Evolutionary conservation across 495 filamentous ascomycete genomes (phyloP).

Genomic region (Aspergillus sclerotioniger): DNA sequence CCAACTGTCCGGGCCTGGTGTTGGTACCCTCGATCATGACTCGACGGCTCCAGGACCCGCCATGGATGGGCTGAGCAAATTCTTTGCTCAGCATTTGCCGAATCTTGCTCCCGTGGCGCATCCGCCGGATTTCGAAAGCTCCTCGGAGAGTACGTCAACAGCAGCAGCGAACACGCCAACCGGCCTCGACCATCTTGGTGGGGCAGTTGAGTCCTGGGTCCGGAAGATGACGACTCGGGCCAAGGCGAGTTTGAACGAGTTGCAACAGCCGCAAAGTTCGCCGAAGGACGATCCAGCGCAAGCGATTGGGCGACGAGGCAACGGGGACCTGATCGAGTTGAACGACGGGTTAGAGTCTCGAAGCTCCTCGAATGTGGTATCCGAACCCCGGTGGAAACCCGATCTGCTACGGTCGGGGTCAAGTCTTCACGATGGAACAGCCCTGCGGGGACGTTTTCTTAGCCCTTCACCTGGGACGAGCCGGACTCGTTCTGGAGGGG

Average conservation of each 20-base stretch:
- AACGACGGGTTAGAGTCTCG: constrained; percentile 54
- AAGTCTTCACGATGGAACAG: constrained; percentile 14
- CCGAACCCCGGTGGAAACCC: constrained; percentile 19
- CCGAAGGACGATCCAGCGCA: constrained; percentile 33
- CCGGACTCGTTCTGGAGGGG: constrained; percentile 38
- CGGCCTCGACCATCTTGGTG: constrained; percentile 77
- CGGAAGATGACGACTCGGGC: constrained; percentile 65
- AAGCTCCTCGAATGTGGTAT: constrained; percentile 23
- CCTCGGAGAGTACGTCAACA: constrained; percentile 44
- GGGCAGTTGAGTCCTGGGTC: constrained; percentile 85
- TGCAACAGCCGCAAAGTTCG: constrained; percentile 37
- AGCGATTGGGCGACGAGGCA: constrained; percentile 35
- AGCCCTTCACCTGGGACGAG: constrained; percentile 38
- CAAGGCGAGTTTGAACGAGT: constrained; percentile 39
- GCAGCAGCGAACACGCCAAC: constrained; percentile 46
- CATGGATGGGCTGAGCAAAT: constrained; percentile 73
- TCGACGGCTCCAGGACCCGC: constrained; percentile 75
- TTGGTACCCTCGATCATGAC: constrained; percentile 71
- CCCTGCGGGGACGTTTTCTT: constrained; percentile 22
- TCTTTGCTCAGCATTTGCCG: constrained; percentile 75
- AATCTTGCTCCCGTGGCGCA: constrained; percentile 53
- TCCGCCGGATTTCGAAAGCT: constrained; percentile 29
- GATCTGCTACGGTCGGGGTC: constrained; percentile 23
- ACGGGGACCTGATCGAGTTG: constrained; percentile 83
- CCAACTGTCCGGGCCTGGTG: constrained; percentile 71